phyloP scores from a whole-genome alignment of 2,329 filamentous ascomycete genomes.

The Aspergillus ustus region DNA sequence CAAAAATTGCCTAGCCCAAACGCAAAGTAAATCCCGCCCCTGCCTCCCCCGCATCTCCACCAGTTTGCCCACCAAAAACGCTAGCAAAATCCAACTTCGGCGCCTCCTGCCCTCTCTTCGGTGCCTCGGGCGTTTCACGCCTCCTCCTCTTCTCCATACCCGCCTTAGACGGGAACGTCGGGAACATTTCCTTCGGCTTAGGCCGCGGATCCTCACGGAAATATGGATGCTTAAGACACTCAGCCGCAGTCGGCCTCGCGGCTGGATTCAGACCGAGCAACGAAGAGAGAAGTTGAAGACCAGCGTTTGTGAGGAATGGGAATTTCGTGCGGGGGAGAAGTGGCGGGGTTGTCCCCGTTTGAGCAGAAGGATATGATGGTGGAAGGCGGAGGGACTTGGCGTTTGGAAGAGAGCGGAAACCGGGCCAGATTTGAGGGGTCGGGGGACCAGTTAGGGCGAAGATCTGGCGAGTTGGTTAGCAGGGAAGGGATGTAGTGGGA shows the following conservation, averaged over 20 bases:
- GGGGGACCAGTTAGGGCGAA: conserved; percentile 90
- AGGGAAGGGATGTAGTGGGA: no score
- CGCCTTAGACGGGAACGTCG: conserved; percentile 94
- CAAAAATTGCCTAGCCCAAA: conserved; percentile 51
- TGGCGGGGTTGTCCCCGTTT: conserved; percentile 40
- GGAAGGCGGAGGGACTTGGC: conserved; percentile 78
- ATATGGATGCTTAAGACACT: conserved; percentile 80
- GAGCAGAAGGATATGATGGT: conserved; percentile 41
- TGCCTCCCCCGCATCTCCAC: conserved; percentile 67
- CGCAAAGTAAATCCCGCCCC: conserved; percentile 63
- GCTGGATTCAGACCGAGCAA: conserved; percentile 78
- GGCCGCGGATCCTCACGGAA: conserved; percentile 88
- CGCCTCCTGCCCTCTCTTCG: conserved; percentile 73
- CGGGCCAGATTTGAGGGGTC: conserved; percentile 80
- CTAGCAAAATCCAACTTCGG: conserved; percentile 69
- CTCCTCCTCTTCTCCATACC: conserved; percentile 81
- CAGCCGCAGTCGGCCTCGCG: conserved; percentile 69
- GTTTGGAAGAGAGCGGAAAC: conserved; percentile 84
- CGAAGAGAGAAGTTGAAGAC: conserved; percentile 68
- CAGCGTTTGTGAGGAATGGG: conserved; percentile 77
- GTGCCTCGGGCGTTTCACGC: conserved; percentile 79
- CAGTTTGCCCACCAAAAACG: conserved; percentile 70
- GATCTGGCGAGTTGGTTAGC: conserved; percentile 55
- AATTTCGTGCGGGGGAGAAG: conserved; percentile 74
- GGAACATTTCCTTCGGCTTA: conserved; percentile 90